phyloP scores from a whole-genome alignment of 192 early-diverging fungal genomes.

The Podila epicladia region DNA sequence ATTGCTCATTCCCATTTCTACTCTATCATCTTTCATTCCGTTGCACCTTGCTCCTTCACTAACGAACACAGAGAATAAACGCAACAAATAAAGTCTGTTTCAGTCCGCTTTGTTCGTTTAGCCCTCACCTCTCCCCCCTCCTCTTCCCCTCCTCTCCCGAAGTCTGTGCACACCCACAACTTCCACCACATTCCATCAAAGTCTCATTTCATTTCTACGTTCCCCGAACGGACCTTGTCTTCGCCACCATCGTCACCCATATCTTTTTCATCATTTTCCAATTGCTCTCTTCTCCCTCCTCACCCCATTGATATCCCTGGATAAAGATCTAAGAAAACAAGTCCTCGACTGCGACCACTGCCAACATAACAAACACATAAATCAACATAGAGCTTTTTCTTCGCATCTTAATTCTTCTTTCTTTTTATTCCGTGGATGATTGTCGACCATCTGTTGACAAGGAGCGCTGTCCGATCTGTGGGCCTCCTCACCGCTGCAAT shows the following conservation, averaged over 20 bases:
- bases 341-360: background rate
- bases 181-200: no score
- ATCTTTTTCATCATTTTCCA: no score
- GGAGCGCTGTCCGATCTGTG: slow-evolving; percentile 31
- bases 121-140: no score
- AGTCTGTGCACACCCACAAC: no score
- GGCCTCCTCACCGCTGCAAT: slow-evolving; percentile 10
- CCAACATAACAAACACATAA: background rate
- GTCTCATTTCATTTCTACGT: no score
- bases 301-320: no score
- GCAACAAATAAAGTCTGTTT: background rate
- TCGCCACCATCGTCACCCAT: no score
- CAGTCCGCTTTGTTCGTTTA: no score
- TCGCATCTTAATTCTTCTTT: background rate
- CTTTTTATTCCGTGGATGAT: slow-evolving; percentile 12
- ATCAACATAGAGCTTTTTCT: background rate
- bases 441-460: slow-evolving; percentile 26
- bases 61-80: background rate
- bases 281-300: no score
- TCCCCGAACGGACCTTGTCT: no score
- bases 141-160: no score
- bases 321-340: no score
- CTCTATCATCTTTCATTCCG: background rate
- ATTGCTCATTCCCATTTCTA: background rate
- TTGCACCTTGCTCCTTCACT: background rate